Percentiles rank a stretch among this genome's conserved stretches.
phyloP scores from a whole-genome alignment of 805 yeast species.

The Sugiyamaella smithiae region DNA sequence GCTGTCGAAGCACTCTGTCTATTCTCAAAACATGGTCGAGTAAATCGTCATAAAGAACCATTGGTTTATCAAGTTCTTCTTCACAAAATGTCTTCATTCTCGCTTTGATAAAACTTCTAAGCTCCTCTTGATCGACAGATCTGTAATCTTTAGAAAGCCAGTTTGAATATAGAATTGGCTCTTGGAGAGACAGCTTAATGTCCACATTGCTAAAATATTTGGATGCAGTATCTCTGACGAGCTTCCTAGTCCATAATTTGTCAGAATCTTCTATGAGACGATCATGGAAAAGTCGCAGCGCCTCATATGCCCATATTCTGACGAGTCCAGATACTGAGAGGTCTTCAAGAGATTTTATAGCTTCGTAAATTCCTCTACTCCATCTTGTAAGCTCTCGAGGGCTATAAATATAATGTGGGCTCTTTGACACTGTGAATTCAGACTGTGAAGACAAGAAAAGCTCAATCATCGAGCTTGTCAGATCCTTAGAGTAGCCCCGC shows the following conservation, averaged over 20 bases:
- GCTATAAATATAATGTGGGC: slow-evolving; percentile 69
- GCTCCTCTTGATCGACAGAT: slow-evolving; percentile 48
- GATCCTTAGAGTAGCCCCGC: slow-evolving; percentile 47
- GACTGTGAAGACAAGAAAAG: slow-evolving; percentile 50
- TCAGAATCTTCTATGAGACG: slow-evolving; percentile 52
- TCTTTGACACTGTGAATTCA: slow-evolving; percentile 39
- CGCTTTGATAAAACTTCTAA: slow-evolving; percentile 56
- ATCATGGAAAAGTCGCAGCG: slow-evolving; percentile 71
- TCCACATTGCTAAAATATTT: slow-evolving; percentile 49
- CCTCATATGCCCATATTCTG: slow-evolving; percentile 80
- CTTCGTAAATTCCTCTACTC: slow-evolving; percentile 69
- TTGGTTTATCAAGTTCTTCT: slow-evolving; percentile 62
- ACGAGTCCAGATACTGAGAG: slow-evolving; percentile 46
- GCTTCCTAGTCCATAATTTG: slow-evolving; percentile 46
- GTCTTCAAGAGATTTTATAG: slow-evolving; percentile 40
- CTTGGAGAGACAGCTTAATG: slow-evolving; percentile 34
- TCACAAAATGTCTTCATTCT: slow-evolving; percentile 71
- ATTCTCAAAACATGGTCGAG: slow-evolving; percentile 73
- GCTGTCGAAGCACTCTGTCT: slow-evolving; percentile 77
- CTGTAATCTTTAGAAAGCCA: slow-evolving; percentile 70
- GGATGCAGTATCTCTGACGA: slow-evolving; percentile 35
- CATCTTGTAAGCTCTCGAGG: slow-evolving; percentile 92
- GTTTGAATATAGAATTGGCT: slow-evolving; percentile 64
- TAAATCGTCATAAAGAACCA: slow-evolving; percentile 66
- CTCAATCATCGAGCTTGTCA: slow-evolving; percentile 65